Percentiles rank a stretch among this genome's conserved stretches.
Conservation (phyloP, 768 basidiomycete genomes). For the Suillus americanus region DNA sequence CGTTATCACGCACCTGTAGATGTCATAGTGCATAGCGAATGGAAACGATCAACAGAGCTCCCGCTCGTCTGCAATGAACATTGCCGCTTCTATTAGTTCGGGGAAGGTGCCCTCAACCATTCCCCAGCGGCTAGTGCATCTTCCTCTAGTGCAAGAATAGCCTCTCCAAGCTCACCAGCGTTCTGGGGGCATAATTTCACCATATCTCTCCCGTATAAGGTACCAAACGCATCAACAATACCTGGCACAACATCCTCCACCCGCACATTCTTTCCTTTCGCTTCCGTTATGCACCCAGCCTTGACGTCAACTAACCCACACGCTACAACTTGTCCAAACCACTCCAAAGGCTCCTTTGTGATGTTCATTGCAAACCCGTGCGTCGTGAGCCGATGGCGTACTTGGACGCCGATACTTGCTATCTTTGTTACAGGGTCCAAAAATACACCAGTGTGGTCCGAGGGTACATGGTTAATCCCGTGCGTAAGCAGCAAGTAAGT, state of each 20-base stretch:
- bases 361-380: conserved; percentile 96
- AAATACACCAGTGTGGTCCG: conserved; percentile 91
- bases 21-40: background rate
- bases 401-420: conserved; percentile 94
- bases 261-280: conserved; percentile 36
- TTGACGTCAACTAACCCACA: conserved; percentile 86
- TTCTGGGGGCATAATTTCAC: conserved; percentile 39
- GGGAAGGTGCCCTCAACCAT: conserved; percentile 34
- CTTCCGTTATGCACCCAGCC: conserved; percentile 65
- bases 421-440: conserved; percentile 79
- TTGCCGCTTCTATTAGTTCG: background rate
- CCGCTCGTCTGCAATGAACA: background rate
- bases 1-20: background rate
- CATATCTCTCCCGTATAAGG: conserved; percentile 49
- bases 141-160: conserved; percentile 47
- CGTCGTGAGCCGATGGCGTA: conserved; percentile 89
- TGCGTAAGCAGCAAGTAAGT: conserved; percentile 59
- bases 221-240: conserved; percentile 48
- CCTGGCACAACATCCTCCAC: conserved; percentile 54
- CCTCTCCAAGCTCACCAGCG: conserved; percentile 47
- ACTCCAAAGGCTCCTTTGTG: conserved; percentile 72
- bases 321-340: conserved; percentile 89
- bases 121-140: conserved; percentile 41
- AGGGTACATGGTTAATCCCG: conserved; percentile 53
- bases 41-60: background rate